Base-by-base conservation (phyloP, 2,329 filamentous ascomycete species). In the Diaporthe sp. region DNA sequence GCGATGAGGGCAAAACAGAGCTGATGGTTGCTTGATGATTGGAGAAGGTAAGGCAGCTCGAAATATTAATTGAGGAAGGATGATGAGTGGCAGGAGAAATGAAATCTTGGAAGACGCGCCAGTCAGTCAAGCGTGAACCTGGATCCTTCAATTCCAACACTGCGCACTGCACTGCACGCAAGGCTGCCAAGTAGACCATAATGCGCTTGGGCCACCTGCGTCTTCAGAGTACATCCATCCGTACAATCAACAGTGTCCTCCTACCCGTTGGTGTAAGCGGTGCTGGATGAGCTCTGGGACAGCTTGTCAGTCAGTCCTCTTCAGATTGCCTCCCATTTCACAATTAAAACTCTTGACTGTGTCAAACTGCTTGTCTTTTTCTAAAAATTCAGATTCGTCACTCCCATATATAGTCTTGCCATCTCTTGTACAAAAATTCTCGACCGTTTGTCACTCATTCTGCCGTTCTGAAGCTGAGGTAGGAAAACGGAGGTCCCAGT, bases 101-200 rank as follows among this genome's bases (percentile, higher is more conserved):
- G n/a, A 68, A 53, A 39, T 68, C 46, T 53, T 53, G 46, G 46
- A 39, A 8, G 46, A 68, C 22, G 65, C 46, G 65, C 65, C 65
- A 68, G 65, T n/a, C 65, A 68, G 34, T 46, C 61, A 67, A 51
- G 31, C 62, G 44, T 68, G 46, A 68, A 53, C 65, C 65, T 68
- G 46, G 65, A 53, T 68, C 65, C 65, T 68, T 68, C 46, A 68
- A 51, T 67, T 73, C 65, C 59, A 75, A 57, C 44, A 62, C 61
- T 59, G 28, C 13, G 19, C 51, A 67, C 72, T 65, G 55, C 34
- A 12, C 37, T 61, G n/a, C 59, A 62, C n/a, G 25, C 39, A 44
- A 62, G 59, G 59, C 59, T 44, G 59, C 57, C 57, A 61, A 61
- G 57, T 25, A 49, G 25, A 37, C 61, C 25, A 13, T n/a, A 25